Conservation (phyloP, 768 basidiomycete species). For the Mycena olivaceomarginata region DNA sequence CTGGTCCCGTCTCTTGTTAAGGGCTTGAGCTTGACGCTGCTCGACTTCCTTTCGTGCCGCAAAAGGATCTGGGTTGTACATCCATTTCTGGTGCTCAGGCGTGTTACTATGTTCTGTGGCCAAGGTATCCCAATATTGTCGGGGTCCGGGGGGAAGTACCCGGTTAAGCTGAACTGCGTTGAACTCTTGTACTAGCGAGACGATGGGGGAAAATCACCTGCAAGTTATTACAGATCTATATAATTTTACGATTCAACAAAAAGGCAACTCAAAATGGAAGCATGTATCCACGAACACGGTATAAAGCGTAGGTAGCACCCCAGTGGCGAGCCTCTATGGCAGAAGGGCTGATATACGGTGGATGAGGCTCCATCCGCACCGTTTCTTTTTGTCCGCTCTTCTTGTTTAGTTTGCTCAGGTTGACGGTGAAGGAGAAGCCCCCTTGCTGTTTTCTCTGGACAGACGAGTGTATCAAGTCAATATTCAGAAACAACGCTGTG, state of each 20-base stretch:
- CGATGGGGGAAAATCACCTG: slow-evolving; percentile 85
- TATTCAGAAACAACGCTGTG: neutral
- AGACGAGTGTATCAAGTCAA: slow-evolving; percentile 23
- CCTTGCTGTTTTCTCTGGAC: slow-evolving; percentile 67
- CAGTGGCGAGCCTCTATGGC: slow-evolving; percentile 92
- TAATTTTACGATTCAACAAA: slow-evolving; percentile 53
- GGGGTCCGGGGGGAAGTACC: slow-evolving; percentile 88
- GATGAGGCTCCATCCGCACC: slow-evolving; percentile 84
- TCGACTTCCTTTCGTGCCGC: slow-evolving; percentile 81
- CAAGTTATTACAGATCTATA: slow-evolving; percentile 84
- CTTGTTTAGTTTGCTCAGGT: slow-evolving; percentile 79
- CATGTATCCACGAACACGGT: slow-evolving; percentile 78
- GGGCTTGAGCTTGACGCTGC: slow-evolving; percentile 76
- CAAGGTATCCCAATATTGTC: slow-evolving; percentile 92
- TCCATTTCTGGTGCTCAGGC: slow-evolving; percentile 87
- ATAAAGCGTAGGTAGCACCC: slow-evolving; percentile 91
- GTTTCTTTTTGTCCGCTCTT: slow-evolving; percentile 82
- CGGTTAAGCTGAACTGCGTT: slow-evolving; percentile 75
- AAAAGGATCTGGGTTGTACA: slow-evolving; percentile 93
- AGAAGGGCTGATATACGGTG: slow-evolving; percentile 79
- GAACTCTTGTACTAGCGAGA: slow-evolving; percentile 89
- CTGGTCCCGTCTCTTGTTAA: slow-evolving; percentile 64
- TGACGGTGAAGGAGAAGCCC: slow-evolving; percentile 81
- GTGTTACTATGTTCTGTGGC: slow-evolving; percentile 80
- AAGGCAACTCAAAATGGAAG: slow-evolving; percentile 38